Percentiles rank a stretch among this genome's conserved stretches.
Evolutionary conservation across 1,139 yeast species (phyloP).

Genomic region (Yamadazyma atmosphaerica): DNA sequence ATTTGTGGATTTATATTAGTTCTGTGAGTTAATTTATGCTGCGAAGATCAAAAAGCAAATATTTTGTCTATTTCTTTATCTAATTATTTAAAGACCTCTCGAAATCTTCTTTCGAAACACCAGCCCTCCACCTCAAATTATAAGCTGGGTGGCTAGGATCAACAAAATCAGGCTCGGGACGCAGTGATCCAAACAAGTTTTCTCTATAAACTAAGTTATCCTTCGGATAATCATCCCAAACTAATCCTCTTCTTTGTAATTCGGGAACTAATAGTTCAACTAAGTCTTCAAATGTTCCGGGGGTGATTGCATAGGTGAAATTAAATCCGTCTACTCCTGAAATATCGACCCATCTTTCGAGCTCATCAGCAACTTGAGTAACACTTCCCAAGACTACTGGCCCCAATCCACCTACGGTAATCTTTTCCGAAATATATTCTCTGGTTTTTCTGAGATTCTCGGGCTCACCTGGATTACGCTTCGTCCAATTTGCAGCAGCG

Average conservation of each 20-base stretch:
- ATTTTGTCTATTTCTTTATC: background rate
- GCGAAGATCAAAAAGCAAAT: background rate
- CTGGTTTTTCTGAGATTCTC: conserved; percentile 26
- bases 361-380: conserved; percentile 26
- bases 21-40: too few species aligned
- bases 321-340: conserved; percentile 33
- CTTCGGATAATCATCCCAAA: conserved; percentile 30
- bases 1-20: background rate
- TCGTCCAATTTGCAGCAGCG: conserved; percentile 32
- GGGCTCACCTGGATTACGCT: conserved; percentile 27
- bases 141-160: conserved; percentile 37
- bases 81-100: conserved; percentile 19
- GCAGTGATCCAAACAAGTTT: conserved; percentile 24
- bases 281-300: conserved; percentile 29
- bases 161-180: conserved; percentile 23
- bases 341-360: conserved; percentile 31
- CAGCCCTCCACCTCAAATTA: conserved; percentile 39
- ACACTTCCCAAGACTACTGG: conserved; percentile 27
- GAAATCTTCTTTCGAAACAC: conserved; percentile 36
- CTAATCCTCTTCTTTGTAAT: conserved; percentile 25
- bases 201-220: conserved; percentile 25
- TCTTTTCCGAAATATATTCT: conserved; percentile 26
- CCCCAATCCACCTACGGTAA: conserved; percentile 32
- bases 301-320: conserved; percentile 27
- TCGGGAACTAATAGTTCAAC: conserved; percentile 28